Percentiles rank a stretch among this genome's conserved stretches.
These are phyloP conservation scores for Quercus robur DNA, from an alignment of 306 rosid genomes.

Conservation along the genomic window DNA sequence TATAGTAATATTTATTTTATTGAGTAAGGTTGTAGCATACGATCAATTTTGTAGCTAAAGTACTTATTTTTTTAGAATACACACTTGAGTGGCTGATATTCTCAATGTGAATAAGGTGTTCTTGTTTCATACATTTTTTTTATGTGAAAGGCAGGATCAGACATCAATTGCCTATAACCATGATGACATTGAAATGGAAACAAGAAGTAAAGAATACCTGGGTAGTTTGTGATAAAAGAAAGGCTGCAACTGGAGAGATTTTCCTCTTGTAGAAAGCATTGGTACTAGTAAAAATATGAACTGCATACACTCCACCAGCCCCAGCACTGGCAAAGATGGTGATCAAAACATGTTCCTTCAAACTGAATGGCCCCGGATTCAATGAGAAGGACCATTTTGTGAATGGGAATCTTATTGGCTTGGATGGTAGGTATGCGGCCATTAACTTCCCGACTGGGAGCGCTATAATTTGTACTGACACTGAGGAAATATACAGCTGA, in stretches of 20 bases:
- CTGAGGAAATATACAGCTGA: slow-evolving; percentile 47
- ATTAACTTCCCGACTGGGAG: slow-evolving; percentile 77
- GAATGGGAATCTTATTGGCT: slow-evolving; percentile 27
- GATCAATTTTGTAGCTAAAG: too few species aligned
- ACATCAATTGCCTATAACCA: not conserved
- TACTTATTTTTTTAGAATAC: too few species aligned
- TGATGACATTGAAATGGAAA: not conserved
- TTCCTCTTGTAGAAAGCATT: slow-evolving; percentile 68
- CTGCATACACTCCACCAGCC: slow-evolving; percentile 66
- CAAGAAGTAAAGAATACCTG: slow-evolving; percentile 43
- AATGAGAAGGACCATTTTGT: slow-evolving; percentile 57
- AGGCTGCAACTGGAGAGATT: slow-evolving; percentile 59
- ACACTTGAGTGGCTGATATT: too few species aligned
- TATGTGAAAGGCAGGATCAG: not conserved
- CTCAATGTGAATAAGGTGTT: too few species aligned
- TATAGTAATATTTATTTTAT: too few species aligned
- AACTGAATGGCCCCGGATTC: slow-evolving; percentile 78
- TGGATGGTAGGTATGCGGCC: slow-evolving; percentile 70
- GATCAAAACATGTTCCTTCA: slow-evolving; percentile 83
- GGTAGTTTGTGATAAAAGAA: slow-evolving; percentile 64
- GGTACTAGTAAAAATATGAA: slow-evolving; percentile 67
- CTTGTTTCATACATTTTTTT: too few species aligned
- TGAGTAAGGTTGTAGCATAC: too few species aligned
- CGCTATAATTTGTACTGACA: slow-evolving; percentile 67
- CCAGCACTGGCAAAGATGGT: slow-evolving; percentile 81